Percentiles rank a stretch among this genome's conserved stretches.
These are phyloP conservation scores for Stentor coeruleus DNA, from an alignment of 73 alveolate genomes.

Conservation along the genomic window DNA sequence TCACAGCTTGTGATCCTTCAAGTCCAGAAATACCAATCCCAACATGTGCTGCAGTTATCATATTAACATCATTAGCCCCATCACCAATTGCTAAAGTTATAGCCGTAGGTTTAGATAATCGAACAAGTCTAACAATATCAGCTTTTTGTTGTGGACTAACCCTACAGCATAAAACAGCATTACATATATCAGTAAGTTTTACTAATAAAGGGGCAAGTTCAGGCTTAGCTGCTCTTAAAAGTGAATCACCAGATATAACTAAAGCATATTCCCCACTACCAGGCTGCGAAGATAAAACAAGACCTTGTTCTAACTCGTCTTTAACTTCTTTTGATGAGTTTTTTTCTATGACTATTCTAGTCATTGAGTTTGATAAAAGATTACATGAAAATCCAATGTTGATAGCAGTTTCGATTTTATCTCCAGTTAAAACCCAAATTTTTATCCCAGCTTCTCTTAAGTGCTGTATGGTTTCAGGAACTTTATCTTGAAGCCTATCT, in stretches of 20 bases:
- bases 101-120: conserved; percentile 1
- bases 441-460: conserved; percentile 76
- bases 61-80: conserved; percentile 95
- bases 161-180: conserved; percentile 75
- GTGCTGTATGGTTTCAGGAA: conserved; percentile 50
- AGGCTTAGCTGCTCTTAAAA: background rate
- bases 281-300: background rate
- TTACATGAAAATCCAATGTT: conserved; percentile 89
- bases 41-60: conserved; percentile 94
- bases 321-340: conserved; percentile 48
- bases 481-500: conserved; percentile 83
- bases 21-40: conserved; percentile 92
- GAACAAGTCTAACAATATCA: conserved; percentile 69
- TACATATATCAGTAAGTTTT: conserved; percentile 45
- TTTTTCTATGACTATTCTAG: conserved; percentile 54
- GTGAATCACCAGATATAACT: conserved; percentile 40
- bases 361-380: conserved; percentile 72
- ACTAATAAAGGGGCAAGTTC: conserved; percentile 7
- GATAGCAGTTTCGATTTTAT: conserved; percentile 95
- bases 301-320: conserved; percentile 54
- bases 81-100: conserved; percentile 79
- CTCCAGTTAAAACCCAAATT: conserved; percentile 97
- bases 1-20: conserved; percentile 94
- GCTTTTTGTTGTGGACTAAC: conserved; percentile 91
- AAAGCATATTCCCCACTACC: conserved; percentile 63